Evolutionary conservation across 352 stramenopile genomes (phyloP), one percentile per base, ranked within the genome.

Genomic region (Globisporangium takayamanum): DNA sequence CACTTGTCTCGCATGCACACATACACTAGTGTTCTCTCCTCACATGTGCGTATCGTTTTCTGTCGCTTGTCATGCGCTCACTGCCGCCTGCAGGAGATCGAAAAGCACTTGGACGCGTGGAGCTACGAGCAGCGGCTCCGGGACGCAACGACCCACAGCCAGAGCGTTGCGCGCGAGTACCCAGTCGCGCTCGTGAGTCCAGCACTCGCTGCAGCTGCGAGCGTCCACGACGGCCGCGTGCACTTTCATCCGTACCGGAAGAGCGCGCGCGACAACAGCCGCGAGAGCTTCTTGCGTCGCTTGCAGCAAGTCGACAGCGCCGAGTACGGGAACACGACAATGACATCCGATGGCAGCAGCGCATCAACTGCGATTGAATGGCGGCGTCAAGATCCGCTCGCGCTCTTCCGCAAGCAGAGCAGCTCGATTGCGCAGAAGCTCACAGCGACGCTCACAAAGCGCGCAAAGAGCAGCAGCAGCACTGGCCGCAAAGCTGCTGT

Each of bases 61-160:
- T 47, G 41, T n/a, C 41, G 33, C 33, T 39, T 39, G 5, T 39
- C 33, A 12, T 39, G 33, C 33, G 33, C 45, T 15, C 18, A 12
- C 45, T 28, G n/a, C 20, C n/a, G 22, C 16, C 10, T 15, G 56
- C 65, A 89, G 69, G 60, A 86, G 53, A 76, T 74, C 7, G 59
- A 77, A 53, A 41, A 52, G 26, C 59, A 67, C 22, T 55, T 84
- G 28, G 79, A 92, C 57, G 53, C 59, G 36, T 77, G 64, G 69
- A 69, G 70, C 57, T 87, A 78, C 62, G 42, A 75, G 51, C 73
- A 77, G 54, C 81, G 79, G 44, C 39, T 70, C 33, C 65, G 60
- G 25, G 78, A 89, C 68, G 79, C 81, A 25, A 60, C 62, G 55
- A 63, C 28, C 30, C 67, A 87, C 67, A 89, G 74, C 69, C 68